phyloP scores from a whole-genome alignment of 225 moss, liverwort and hornwort genomes.

The Marchantia polymorpha region DNA sequence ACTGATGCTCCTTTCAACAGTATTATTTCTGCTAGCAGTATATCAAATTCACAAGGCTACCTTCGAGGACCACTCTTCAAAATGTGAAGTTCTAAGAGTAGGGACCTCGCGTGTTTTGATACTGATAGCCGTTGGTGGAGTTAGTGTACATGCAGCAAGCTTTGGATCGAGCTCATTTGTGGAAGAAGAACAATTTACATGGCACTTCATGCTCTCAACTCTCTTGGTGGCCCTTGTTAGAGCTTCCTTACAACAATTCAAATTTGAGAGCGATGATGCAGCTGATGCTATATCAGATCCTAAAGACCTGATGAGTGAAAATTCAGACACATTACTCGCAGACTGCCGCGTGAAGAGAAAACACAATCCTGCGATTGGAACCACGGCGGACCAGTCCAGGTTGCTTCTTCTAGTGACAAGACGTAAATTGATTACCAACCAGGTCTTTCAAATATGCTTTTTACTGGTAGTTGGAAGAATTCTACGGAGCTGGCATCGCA shows the following conservation, averaged over 20 bases:
- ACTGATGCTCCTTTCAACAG: constrained; percentile 57
- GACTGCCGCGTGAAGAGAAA: not conserved
- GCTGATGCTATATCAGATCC: not conserved
- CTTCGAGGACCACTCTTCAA: constrained; percentile 18
- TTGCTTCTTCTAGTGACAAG: not conserved
- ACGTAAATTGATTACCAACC: constrained; percentile 2
- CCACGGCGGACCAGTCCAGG: not conserved
- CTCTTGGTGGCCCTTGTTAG: constrained; percentile 53
- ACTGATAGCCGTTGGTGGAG: constrained; percentile 56
- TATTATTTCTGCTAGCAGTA: constrained; percentile 46
- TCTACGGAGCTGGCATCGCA: constrained; percentile 74
- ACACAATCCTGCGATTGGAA: not conserved
- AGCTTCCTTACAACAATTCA: constrained; percentile 45
- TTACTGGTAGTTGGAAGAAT: constrained; percentile 60
- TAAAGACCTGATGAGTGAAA: not conserved
- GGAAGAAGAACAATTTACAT: constrained; percentile 85
- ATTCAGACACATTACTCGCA: not conserved
- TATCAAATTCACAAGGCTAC: constrained; percentile 36
- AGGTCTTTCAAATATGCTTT: constrained; percentile 38
- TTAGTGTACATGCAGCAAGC: constrained; percentile 60
- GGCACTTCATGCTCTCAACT: constrained; percentile 66
- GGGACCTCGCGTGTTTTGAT: constrained; percentile 33
- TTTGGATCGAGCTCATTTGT: constrained; percentile 83
- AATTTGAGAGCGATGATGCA: not conserved
- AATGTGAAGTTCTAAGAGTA: not conserved